A percentile compares a stretch with the other conserved stretches of the same genome.
phyloP scores from a whole-genome alignment of 2,329 filamentous ascomycete species.

The Lecanosticta acicola region DNA sequence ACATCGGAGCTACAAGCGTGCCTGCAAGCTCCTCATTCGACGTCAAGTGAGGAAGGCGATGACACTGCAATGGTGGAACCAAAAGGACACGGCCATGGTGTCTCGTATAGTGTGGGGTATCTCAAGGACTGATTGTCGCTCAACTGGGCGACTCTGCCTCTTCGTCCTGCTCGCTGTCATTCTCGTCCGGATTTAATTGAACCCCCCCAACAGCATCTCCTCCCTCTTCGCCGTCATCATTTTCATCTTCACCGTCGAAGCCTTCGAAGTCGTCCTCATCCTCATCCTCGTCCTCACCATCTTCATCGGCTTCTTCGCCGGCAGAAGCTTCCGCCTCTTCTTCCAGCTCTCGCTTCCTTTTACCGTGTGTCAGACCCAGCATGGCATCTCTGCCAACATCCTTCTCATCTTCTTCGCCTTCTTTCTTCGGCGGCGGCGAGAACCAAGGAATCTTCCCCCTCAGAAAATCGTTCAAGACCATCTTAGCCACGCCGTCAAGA shows the following conservation, averaged over 20 bases:
- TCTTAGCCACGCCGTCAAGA: conserved; percentile 89
- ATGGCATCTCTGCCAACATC: conserved; percentile 66
- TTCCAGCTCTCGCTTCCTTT: conserved; percentile 59
- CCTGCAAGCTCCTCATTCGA: too few relatives aligned
- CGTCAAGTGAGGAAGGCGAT: too few relatives aligned
- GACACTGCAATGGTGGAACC: too few relatives aligned
- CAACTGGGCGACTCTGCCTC: not conserved
- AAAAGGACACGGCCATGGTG: too few relatives aligned
- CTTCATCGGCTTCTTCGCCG: conserved; percentile 40
- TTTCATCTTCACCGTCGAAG: conserved; percentile 32
- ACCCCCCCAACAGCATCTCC: conserved; percentile 11
- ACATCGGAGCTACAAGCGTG: too few relatives aligned
- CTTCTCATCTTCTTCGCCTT: conserved; percentile 44
- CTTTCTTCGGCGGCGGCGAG: conserved; percentile 62
- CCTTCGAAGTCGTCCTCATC: conserved; percentile 23
- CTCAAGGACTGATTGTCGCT: not conserved
- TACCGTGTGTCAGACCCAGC: conserved; percentile 75
- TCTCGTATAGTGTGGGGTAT: too few relatives aligned
- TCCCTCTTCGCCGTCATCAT: conserved; percentile 26
- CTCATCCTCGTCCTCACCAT: conserved; percentile 26
- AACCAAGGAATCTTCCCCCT: conserved; percentile 96
- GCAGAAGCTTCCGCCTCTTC: conserved; percentile 42
- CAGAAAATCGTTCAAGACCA: conserved; percentile 94
- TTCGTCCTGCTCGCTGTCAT: not conserved
- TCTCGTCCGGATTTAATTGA: not conserved